phyloP scores from a whole-genome alignment of 1,139 yeast species.

The Saccharomyces hybrid region DNA sequence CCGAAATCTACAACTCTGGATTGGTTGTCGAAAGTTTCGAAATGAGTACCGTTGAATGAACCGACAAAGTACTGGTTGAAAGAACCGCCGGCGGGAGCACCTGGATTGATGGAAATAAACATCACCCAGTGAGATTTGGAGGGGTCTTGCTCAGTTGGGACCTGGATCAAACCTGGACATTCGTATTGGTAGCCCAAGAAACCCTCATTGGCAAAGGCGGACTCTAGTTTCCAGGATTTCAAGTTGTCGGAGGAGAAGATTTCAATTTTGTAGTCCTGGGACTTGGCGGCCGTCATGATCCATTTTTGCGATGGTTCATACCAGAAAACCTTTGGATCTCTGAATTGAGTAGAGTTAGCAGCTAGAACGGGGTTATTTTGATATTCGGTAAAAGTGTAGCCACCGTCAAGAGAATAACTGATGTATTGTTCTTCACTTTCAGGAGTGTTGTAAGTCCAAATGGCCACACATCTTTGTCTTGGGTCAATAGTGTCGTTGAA shows the following conservation, averaged over 20 bases:
- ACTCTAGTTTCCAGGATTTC: constrained; percentile 29
- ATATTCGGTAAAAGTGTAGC: constrained; percentile 31
- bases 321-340: constrained; percentile 40
- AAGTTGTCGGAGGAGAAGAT: constrained; percentile 32
- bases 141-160: neutral
- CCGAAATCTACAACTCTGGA: constrained; percentile 32
- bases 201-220: constrained; percentile 33
- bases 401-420: constrained; percentile 35
- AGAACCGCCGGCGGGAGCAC: constrained; percentile 36
- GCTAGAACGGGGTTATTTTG: constrained; percentile 33
- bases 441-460: constrained; percentile 31
- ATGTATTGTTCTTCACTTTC: constrained; percentile 30
- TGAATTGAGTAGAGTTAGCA: constrained; percentile 30
- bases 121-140: constrained; percentile 28
- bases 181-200: constrained; percentile 35
- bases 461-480: constrained; percentile 33
- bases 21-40: constrained; percentile 28
- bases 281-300: constrained; percentile 35
- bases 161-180: constrained; percentile 32
- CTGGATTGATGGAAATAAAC: constrained; percentile 35
- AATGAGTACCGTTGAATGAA: constrained; percentile 34
- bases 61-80: constrained; percentile 36
- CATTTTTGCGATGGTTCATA: constrained; percentile 31
- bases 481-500: constrained; percentile 26
- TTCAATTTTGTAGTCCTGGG: constrained; percentile 32